phyloP scores from a whole-genome alignment of 176 grass and related monocot genomes.

The Tillandsia fasciculata region DNA sequence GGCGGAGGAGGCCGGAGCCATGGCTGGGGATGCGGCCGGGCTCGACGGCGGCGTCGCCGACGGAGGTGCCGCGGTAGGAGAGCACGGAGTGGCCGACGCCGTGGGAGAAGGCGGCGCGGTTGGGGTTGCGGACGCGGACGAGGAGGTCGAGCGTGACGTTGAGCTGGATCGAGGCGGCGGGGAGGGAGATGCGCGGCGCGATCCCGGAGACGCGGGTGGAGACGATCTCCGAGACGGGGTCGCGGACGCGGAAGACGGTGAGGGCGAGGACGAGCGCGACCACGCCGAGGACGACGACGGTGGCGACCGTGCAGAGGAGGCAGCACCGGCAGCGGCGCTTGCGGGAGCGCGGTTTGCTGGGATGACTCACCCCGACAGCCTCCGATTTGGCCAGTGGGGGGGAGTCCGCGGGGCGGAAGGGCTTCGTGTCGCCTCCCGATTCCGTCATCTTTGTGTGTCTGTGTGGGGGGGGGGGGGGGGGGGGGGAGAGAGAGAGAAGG shows the following conservation, averaged over 20 bases:
- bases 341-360: neutral
- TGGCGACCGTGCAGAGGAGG: conserved; percentile 18
- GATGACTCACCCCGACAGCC: no score
- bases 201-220: conserved; percentile 37
- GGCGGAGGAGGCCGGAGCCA: conserved; percentile 20
- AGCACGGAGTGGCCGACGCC: conserved; percentile 22
- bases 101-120: conserved; percentile 52
- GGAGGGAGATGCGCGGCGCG: conserved; percentile 28
- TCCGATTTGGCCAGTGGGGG: neutral
- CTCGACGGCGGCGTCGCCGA: conserved; percentile 39
- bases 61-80: conserved; percentile 42
- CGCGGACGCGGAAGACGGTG: conserved; percentile 38
- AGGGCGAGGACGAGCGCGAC: conserved; percentile 34
- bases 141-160: conserved; percentile 59
- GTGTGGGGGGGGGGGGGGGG: neutral
- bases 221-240: conserved; percentile 39
- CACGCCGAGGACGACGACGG: conserved; percentile 36
- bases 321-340: conserved; percentile 19
- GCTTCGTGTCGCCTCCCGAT: conserved; percentile 10
- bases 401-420: neutral
- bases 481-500: neutral
- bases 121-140: conserved; percentile 64
- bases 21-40: conserved; percentile 33
- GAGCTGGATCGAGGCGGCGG: conserved; percentile 26
- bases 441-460: conserved; percentile 20